Base-by-base conservation (phyloP, 345 rosid species). In the Boechera stricta region DNA sequence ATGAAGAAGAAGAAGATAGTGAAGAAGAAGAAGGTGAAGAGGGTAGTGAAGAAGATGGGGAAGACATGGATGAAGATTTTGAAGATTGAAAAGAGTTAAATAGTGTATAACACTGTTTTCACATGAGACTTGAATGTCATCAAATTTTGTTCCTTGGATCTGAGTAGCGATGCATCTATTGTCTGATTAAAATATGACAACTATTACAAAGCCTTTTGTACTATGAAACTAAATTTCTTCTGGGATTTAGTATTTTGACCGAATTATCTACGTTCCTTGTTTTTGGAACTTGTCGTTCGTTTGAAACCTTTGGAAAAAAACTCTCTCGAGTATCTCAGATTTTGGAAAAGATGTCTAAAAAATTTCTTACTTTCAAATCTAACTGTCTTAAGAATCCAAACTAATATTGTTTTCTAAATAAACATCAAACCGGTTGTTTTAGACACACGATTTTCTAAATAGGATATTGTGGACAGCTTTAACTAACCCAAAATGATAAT, bases 21-120 rank as follows among this genome's bases (percentile, higher is more conserved):
- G 45, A 28, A 28, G 29, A 28, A 26, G 28, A 26, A n/a, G 69
- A 57, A 31, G 73, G n/a, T 2, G 64, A 65, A 44, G 83, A 64
- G 49, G 81, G 64, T 36, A 29, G 35, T 4, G 82, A 74, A 53
- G 79, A 47, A 11, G 73, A 36, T 41, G 80, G 11, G 11, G 77
- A 80, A 75, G 77, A 69, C 62, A 70, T 74, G 79, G 82, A 79
- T 28, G 72, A 75, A 55, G 82, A 79, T 52, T 42, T 5, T 54
- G 78, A 73, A 73, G 82, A 73, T 10, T 72, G 35, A 77, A 64
- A 62, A 68, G 42, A 38, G 16, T 48, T 61, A 2, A 44, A 29
- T 10, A 6, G 41, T 31, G 56, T 49, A 38, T 38, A 62, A 44
- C 47, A 26, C 38, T 36, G 21, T 75, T 51, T 68, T 60, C 56